Conservation (phyloP, 805 yeast species). For the Kuraishia ogatae region DNA sequence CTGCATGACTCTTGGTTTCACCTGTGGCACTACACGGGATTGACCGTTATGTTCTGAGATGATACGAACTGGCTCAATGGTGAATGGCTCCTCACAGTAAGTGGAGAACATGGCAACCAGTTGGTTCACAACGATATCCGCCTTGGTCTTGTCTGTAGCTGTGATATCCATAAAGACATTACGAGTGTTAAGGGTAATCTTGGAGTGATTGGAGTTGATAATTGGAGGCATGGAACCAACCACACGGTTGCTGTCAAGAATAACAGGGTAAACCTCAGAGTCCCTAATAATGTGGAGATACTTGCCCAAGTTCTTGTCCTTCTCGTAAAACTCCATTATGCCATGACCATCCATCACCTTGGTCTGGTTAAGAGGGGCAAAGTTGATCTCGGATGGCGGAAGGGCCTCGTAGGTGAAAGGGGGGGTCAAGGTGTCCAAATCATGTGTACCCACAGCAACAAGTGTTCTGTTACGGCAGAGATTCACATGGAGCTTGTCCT, state of each 20-base stretch:
- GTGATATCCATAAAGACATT: constrained; percentile 91
- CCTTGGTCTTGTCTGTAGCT: constrained; percentile 91
- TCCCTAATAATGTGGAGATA: constrained; percentile 82
- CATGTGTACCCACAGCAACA: constrained; percentile 99
- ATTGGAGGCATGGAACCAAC: constrained; percentile 96
- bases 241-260: constrained; percentile 63
- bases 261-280: constrained; percentile 86
- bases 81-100: constrained; percentile 74
- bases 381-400: constrained; percentile 67
- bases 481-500: constrained; percentile 92
- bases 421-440: constrained; percentile 67
- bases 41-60: constrained; percentile 74
- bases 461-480: constrained; percentile 94
- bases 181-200: constrained; percentile 74
- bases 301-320: constrained; percentile 84
- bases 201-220: constrained; percentile 86
- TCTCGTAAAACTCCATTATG: constrained; percentile 82
- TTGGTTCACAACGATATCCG: constrained; percentile 86
- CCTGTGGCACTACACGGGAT: constrained; percentile 67
- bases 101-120: constrained; percentile 93
- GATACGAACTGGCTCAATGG: constrained; percentile 84
- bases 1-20: constrained; percentile 55
- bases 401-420: constrained; percentile 87
- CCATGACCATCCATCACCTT: constrained; percentile 65
- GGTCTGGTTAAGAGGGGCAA: constrained; percentile 67